A percentile compares a stretch with the other conserved stretches of the same genome.
Conservation (phyloP, 2,329 filamentous ascomycete genomes). For the Colletotrichum karsti region DNA sequence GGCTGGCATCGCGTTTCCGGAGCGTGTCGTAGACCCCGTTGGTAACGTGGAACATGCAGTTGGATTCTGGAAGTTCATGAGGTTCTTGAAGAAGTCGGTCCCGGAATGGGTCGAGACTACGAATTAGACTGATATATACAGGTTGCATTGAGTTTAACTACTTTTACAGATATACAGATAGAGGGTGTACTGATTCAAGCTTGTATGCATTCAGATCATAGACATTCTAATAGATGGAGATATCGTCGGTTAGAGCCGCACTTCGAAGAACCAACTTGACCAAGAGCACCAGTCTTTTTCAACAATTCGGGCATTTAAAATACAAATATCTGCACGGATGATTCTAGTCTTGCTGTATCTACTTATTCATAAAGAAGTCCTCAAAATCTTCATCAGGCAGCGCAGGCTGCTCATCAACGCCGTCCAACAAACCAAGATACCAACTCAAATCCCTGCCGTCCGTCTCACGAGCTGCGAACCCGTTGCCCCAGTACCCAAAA, state of each 20-base stretch:
- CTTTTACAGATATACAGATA: too few relatives aligned
- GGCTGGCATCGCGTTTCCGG: neutral
- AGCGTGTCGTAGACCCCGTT: neutral
- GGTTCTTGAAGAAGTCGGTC: neutral
- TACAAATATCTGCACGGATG: too few relatives aligned
- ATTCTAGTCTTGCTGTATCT: too few relatives aligned
- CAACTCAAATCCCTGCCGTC: constrained; percentile 32
- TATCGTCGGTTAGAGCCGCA: neutral
- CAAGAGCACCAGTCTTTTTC: too few relatives aligned
- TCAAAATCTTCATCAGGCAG: constrained; percentile 34
- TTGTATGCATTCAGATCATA: too few relatives aligned
- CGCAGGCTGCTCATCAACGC: constrained; percentile 31
- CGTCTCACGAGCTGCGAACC: constrained; percentile 28
- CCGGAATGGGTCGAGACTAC: neutral
- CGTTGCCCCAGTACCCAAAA: constrained; percentile 36
- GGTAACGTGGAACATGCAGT: neutral
- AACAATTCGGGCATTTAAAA: too few relatives aligned
- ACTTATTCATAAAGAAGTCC: constrained; percentile 33
- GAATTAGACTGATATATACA: neutral
- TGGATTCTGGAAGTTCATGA: neutral
- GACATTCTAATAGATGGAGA: too few relatives aligned
- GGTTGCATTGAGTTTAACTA: too few relatives aligned
- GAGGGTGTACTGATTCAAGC: too few relatives aligned
- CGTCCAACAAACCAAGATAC: constrained; percentile 32
- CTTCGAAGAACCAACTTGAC: too few relatives aligned